Percentiles rank a stretch among this genome's conserved stretches.
These are phyloP conservation scores for Microstegium vimineum DNA, from an alignment of 176 grass and related monocot genomes.

Conservation along the genomic window DNA sequence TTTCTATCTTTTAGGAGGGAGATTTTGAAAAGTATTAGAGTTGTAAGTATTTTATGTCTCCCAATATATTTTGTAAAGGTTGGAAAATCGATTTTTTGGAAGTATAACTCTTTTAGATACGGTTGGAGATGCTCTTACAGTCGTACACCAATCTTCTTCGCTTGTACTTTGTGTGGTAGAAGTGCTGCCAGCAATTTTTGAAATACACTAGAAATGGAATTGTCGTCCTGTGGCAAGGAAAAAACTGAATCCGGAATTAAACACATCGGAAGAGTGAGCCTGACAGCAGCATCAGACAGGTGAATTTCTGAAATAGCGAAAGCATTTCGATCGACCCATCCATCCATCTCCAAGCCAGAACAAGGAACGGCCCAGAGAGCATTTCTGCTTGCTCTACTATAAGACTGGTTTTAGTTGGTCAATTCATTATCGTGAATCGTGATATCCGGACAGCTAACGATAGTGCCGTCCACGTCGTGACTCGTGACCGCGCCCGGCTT, in stretches of 20 bases:
- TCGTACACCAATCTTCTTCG: too few relatives aligned
- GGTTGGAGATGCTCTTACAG: too few relatives aligned
- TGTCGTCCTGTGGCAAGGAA: neutral
- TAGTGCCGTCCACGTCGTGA: conserved; percentile 10
- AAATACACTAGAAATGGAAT: neutral
- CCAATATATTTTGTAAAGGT: too few relatives aligned
- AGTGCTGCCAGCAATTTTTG: too few relatives aligned
- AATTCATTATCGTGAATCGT: neutral
- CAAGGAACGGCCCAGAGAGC: neutral
- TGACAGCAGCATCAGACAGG: neutral
- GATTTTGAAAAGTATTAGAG: too few relatives aligned
- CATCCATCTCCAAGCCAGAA: neutral
- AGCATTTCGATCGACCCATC: neutral
- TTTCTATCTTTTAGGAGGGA: too few relatives aligned
- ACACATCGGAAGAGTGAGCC: neutral
- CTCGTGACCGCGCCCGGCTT: neutral
- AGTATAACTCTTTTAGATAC: too few relatives aligned
- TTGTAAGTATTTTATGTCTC: too few relatives aligned
- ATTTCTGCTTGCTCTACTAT: neutral
- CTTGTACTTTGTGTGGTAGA: too few relatives aligned
- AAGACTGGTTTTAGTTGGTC: neutral
- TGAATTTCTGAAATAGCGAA: neutral
- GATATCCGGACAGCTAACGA: neutral
- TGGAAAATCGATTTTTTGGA: too few relatives aligned
- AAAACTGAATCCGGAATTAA: neutral